phyloP scores from a whole-genome alignment of 2,329 filamentous ascomycete genomes.

The Rhynchosporium graminicola region DNA sequence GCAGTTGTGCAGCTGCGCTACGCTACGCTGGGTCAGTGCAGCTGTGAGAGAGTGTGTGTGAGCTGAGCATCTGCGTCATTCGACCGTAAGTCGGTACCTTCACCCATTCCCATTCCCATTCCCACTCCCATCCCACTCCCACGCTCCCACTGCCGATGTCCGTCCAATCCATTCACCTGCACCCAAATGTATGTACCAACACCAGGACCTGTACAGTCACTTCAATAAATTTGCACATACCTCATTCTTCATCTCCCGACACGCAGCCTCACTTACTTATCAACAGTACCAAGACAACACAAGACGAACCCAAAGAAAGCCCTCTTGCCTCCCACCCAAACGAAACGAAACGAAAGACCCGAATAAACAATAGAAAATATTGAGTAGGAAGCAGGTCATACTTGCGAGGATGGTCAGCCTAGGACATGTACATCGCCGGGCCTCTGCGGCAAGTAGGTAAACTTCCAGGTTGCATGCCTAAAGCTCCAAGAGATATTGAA shows the following conservation, averaged over 20 bases:
- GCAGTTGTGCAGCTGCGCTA: background rate
- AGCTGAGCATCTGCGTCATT: background rate
- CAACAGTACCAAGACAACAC: slow-evolving; percentile 8
- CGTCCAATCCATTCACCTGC: background rate
- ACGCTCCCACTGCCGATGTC: background rate
- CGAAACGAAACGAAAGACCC: background rate
- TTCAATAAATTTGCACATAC: slow-evolving; percentile 1
- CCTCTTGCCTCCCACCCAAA: background rate
- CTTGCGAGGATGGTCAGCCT: slow-evolving; percentile 41
- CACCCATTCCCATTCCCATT: no score
- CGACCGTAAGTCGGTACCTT: background rate
- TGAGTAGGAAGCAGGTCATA: background rate
- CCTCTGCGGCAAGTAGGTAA: slow-evolving; percentile 46
- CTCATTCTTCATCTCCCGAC: background rate
- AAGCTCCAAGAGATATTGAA: background rate
- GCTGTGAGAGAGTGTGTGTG: background rate
- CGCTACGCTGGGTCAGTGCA: background rate
- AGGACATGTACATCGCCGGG: slow-evolving; percentile 49
- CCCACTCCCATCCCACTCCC: background rate
- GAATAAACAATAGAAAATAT: background rate
- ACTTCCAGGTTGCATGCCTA: slow-evolving; percentile 23
- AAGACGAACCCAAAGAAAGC: background rate
- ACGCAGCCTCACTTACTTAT: slow-evolving; percentile 13
- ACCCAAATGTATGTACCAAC: no score
- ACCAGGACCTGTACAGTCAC: background rate